These are phyloP conservation scores for Mycena sp. DNA, from an alignment of 1,284 basidiomycete genomes.

Conservation along the genomic window DNA sequence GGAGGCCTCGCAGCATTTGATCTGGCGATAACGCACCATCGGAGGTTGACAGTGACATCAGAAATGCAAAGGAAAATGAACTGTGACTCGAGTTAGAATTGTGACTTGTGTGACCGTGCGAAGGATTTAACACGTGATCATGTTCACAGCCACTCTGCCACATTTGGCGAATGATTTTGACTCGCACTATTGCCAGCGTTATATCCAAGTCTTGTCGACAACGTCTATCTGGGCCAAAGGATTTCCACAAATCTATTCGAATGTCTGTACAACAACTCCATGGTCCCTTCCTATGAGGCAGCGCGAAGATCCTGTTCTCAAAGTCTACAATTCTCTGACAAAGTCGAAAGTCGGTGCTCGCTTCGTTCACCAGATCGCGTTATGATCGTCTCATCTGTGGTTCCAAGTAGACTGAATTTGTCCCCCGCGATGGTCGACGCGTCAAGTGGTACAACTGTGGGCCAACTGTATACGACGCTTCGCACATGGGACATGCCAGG, in stretches of 20 bases:
- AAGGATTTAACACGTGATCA: background rate
- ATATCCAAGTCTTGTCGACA: conserved; percentile 18
- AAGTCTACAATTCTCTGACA: conserved; percentile 95
- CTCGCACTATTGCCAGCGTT: conserved; percentile 18
- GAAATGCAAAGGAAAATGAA: too few relatives aligned
- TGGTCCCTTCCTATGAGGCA: conserved; percentile 64
- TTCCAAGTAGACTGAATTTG: conserved; percentile 76
- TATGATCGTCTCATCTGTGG: conserved; percentile 18
- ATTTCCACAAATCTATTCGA: conserved; percentile 3
- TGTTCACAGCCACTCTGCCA: conserved; percentile 7
- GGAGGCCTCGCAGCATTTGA: conserved; percentile 2
- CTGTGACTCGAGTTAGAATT: too few relatives aligned
- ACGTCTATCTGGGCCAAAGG: conserved; percentile 4
- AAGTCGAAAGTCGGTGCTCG: conserved; percentile 77
- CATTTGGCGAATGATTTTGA: conserved; percentile 26
- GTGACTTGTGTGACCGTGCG: too few relatives aligned
- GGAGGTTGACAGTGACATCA: too few relatives aligned
- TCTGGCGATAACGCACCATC: background rate
- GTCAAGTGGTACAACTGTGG: conserved; percentile 99
- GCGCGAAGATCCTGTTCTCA: conserved; percentile 72
- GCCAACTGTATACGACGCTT: conserved; percentile 99
- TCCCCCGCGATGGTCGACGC: conserved; percentile 82
- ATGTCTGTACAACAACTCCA: conserved; percentile 60
- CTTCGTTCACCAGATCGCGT: conserved; percentile 33
- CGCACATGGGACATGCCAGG: conserved; percentile 99